Evolutionary conservation across 352 stramenopile genomes (phyloP), one percentile per base, ranked within the genome.

Genomic region (Pelagophyceae sp.): DNA sequence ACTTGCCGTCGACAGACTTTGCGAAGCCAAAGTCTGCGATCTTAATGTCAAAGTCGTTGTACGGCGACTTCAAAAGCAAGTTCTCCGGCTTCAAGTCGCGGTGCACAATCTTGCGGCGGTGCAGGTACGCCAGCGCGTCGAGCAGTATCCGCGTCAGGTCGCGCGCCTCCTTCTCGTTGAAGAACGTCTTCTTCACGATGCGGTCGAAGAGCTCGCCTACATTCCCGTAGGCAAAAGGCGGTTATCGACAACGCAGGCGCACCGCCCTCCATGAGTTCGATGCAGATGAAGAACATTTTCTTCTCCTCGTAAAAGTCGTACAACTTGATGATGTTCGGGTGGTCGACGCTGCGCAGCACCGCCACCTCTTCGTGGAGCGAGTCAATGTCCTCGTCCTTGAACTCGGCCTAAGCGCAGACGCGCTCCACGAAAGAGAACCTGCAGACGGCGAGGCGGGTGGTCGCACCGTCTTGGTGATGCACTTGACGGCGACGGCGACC

Each of bases 221-320:
- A 27, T 71, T 31, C 91, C 69, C 23, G 11, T 54, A 54, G 11
- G 45, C 45, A 23, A 54, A 23, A 54, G 11, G 45, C 45, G 11
- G 11, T 54, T 23, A 11, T 23, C 23, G 11, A 54, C 45, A 23
- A 54, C 45, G 11, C 11, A 11, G 23, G 11, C 11, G 45, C 88
- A n/a, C 93, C 92, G 38, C 94, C 94, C 50, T 90, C 90, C 87
- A 98, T 97, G 72, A 96, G 93, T 84, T 99, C 94, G 45, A 96
- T 98, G 0, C 99, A 93, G 69, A 99, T 86, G 83, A 98, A 98
- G 84, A 96, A 99, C 79, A 96, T 90, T 65, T 97, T 93, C 0
- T 79, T 77, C 64, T 89, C 83, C 70, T 90, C 86, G 76, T 89
- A 89, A 77, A 90, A 90, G 74, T 90, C 87, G 78, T 88, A 80